A percentile compares a stretch with the other conserved stretches of the same genome.
Evolutionary conservation across 305 asterid species (phyloP).

Genomic region (Petunia hybrid): DNA sequence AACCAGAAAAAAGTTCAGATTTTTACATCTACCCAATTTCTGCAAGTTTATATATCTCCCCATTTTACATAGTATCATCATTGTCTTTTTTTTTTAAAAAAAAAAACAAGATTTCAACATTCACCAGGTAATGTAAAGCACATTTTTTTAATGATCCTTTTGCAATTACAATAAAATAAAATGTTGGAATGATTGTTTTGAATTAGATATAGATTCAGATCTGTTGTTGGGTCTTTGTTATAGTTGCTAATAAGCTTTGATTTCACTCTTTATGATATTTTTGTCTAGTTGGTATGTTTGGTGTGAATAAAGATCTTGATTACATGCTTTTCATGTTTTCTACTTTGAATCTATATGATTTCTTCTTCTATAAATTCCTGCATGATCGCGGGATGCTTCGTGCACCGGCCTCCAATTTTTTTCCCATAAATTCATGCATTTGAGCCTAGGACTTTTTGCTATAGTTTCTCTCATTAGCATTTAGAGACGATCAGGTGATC

Average conservation of each 20-base stretch:
- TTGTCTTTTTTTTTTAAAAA: too few species aligned
- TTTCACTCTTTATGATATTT: constrained; percentile 29
- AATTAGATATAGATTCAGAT: constrained; percentile 19
- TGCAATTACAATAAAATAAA: too few species aligned
- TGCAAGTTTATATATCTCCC: too few species aligned
- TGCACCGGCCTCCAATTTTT: not conserved
- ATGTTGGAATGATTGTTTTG: not conserved
- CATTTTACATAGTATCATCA: too few species aligned
- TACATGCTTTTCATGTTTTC: constrained; percentile 30
- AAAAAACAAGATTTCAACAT: not conserved
- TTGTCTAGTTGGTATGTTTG: constrained; percentile 38
- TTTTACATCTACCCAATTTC: too few species aligned
- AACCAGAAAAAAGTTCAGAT: not conserved
- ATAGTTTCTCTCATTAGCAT: not conserved
- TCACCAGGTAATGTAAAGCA: not conserved
- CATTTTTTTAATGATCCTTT: too few species aligned
- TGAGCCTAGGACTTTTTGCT: constrained; percentile 10
- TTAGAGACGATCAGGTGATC: constrained; percentile 29
- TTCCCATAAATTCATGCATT: constrained; percentile 15
- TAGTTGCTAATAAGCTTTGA: constrained; percentile 34
- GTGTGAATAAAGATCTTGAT: constrained; percentile 30
- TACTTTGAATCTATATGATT: constrained; percentile 7
- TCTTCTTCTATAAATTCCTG: constrained; percentile 12
- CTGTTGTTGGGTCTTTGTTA: constrained; percentile 25
- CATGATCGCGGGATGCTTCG: too few species aligned